Conservation (phyloP, 768 basidiomycete genomes). For the Mycena rosella region DNA sequence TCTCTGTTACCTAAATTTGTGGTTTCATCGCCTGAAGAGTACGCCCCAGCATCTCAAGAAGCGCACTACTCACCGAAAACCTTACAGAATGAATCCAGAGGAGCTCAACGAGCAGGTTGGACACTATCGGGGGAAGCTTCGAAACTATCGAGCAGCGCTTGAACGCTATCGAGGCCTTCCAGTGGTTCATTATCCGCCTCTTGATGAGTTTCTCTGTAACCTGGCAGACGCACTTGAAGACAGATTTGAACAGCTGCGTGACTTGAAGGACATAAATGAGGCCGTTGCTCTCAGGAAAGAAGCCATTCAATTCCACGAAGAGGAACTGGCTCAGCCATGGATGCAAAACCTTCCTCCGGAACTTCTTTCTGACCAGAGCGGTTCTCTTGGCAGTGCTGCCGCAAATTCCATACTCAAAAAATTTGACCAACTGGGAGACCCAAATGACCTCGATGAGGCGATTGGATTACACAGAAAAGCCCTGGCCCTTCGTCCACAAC, state of each 20-base stretch:
- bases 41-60: background rate
- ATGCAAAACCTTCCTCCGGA: conserved; percentile 5
- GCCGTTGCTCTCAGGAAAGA: conserved; percentile 4
- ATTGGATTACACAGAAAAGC: background rate
- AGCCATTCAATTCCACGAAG: conserved; percentile 3
- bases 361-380: conserved; percentile 1
- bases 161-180: conserved; percentile 14
- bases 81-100: conserved; percentile 10
- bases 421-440: background rate
- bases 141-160: conserved; percentile 12
- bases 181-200: conserved; percentile 5
- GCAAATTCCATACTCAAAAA: conserved; percentile 4
- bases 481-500: background rate
- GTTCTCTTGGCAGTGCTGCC: background rate
- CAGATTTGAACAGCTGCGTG: background rate
- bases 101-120: conserved; percentile 10
- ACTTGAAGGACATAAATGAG: conserved; percentile 12
- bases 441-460: conserved; percentile 13
- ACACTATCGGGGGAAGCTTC: conserved; percentile 7
- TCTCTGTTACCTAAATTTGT: conserved; percentile 9
- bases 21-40: conserved; percentile 8
- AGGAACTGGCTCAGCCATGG: conserved; percentile 5
- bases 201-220: background rate
- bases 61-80: too few species aligned
- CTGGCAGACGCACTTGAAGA: conserved; percentile 2